Evolutionary conservation across 108 stramenopile species (phyloP).

Genomic region (Nitzschia putrida): DNA sequence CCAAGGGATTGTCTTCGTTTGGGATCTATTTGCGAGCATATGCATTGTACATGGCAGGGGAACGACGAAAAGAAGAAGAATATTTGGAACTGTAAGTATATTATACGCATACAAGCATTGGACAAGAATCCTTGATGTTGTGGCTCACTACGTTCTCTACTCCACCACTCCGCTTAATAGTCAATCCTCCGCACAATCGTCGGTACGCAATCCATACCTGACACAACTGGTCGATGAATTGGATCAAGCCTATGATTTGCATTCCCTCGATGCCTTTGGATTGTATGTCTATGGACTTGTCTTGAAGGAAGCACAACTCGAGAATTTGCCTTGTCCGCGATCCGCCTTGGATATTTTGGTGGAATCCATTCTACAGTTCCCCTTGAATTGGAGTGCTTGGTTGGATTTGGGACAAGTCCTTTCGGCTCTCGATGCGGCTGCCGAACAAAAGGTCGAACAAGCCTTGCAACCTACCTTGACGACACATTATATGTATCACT

Average conservation of each 20-base stretch:
- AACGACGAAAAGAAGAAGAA: constrained; percentile 86
- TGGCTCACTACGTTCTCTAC: too few relatives aligned
- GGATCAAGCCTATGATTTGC: constrained; percentile 28
- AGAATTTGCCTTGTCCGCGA: constrained; percentile 31
- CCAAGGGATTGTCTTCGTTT: constrained; percentile 44
- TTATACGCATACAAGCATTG: too few relatives aligned
- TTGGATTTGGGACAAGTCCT: constrained; percentile 81
- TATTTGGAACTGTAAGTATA: constrained; percentile 60
- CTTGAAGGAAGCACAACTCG: constrained; percentile 33
- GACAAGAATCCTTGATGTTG: too few relatives aligned
- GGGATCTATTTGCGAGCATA: constrained; percentile 85
- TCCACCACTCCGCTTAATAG: too few relatives aligned
- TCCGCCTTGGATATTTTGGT: constrained; percentile 67
- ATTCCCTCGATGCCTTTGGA: constrained; percentile 87
- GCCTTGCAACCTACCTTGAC: constrained; percentile 44
- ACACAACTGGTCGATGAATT: constrained; percentile 78
- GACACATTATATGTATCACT: constrained; percentile 85
- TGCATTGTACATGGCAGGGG: constrained; percentile 91
- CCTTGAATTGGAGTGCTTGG: constrained; percentile 96
- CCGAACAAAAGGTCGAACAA: constrained; percentile 61
- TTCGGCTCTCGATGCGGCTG: constrained; percentile 41
- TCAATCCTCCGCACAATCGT: constrained; percentile 5
- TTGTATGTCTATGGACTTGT: constrained; percentile 84
- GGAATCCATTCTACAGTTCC: constrained; percentile 75
- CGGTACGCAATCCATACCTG: constrained; percentile 56